Conservation (phyloP, 2,329 filamentous ascomycete species). For the Exophiala oligosperma region DNA sequence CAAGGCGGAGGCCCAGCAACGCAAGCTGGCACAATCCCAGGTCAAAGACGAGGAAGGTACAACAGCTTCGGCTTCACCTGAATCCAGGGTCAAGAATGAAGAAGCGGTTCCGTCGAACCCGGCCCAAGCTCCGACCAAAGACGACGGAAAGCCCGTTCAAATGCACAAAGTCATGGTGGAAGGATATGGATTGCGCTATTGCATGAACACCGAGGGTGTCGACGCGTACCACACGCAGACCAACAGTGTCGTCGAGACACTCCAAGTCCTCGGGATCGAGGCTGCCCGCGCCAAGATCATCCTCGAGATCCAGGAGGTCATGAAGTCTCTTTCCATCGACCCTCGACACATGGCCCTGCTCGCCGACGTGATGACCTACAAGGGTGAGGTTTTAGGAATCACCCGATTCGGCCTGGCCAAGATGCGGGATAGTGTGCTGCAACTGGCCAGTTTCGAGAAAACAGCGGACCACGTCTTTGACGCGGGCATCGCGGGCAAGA, state of each 20-base stretch:
- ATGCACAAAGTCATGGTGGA: slow-evolving; percentile 80
- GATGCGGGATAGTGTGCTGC: slow-evolving; percentile 91
- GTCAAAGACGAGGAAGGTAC: slow-evolving; percentile 18
- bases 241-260: slow-evolving; percentile 89
- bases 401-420: slow-evolving; percentile 95
- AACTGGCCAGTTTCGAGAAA: slow-evolving; percentile 96
- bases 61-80: neutral
- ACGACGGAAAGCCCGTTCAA: slow-evolving; percentile 64
- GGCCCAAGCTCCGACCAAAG: slow-evolving; percentile 36
- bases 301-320: slow-evolving; percentile 81
- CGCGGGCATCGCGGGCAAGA: slow-evolving; percentile 87
- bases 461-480: slow-evolving; percentile 97
- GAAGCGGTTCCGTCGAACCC: slow-evolving; percentile 6
- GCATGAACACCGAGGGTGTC: slow-evolving; percentile 92
- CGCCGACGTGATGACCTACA: slow-evolving; percentile 98
- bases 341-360: slow-evolving; percentile 96
- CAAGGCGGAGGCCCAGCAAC: slow-evolving; percentile 5
- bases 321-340: slow-evolving; percentile 94
- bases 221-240: slow-evolving; percentile 71
- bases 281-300: slow-evolving; percentile 88
- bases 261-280: slow-evolving; percentile 88
- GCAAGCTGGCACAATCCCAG: slow-evolving; percentile 10
- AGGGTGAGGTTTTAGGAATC: slow-evolving; percentile 93
- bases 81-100: slow-evolving; percentile 18
- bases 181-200: slow-evolving; percentile 84